These are phyloP conservation scores for Penicillium sp. DNA, from an alignment of 2,329 filamentous ascomycete genomes.

Conservation along the genomic window DNA sequence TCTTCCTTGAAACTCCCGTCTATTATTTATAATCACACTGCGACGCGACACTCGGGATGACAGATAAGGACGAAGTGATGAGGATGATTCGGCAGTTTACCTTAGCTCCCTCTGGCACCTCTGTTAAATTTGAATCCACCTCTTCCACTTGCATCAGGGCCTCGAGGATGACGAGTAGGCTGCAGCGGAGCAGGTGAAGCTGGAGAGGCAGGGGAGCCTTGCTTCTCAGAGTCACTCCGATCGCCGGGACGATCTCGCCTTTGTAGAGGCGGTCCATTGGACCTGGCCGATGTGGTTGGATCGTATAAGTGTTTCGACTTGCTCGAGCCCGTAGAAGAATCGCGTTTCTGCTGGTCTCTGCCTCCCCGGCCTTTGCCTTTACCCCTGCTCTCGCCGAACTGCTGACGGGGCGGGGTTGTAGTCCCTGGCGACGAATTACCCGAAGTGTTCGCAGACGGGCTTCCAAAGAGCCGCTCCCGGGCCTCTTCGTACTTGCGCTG, in stretches of 20 bases:
- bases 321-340: constrained; percentile 37
- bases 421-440: constrained; percentile 64
- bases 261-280: constrained; percentile 53
- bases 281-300: constrained; percentile 68
- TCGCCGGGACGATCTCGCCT: constrained; percentile 45
- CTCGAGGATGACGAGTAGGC: constrained; percentile 71
- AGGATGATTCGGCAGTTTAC: constrained; percentile 9
- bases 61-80: background rate
- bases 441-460: constrained; percentile 44
- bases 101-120: constrained; percentile 50
- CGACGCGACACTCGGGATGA: background rate
- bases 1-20: constrained; percentile 44
- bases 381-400: constrained; percentile 34
- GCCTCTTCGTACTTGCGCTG: constrained; percentile 87
- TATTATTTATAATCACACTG: background rate
- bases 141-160: constrained; percentile 73
- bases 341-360: constrained; percentile 44
- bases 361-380: constrained; percentile 54
- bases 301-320: constrained; percentile 69
- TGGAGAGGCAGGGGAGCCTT: constrained; percentile 5
- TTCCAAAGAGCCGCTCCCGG: constrained; percentile 82
- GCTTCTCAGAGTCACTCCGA: constrained; percentile 38
- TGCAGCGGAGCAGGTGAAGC: constrained; percentile 45
- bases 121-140: constrained; percentile 76
- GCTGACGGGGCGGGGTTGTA: constrained; percentile 58